A percentile compares a stretch with the other conserved stretches of the same genome.
These are phyloP conservation scores for Strobilomyces confusus DNA, from an alignment of 768 basidiomycete species.

Conservation along the genomic window DNA sequence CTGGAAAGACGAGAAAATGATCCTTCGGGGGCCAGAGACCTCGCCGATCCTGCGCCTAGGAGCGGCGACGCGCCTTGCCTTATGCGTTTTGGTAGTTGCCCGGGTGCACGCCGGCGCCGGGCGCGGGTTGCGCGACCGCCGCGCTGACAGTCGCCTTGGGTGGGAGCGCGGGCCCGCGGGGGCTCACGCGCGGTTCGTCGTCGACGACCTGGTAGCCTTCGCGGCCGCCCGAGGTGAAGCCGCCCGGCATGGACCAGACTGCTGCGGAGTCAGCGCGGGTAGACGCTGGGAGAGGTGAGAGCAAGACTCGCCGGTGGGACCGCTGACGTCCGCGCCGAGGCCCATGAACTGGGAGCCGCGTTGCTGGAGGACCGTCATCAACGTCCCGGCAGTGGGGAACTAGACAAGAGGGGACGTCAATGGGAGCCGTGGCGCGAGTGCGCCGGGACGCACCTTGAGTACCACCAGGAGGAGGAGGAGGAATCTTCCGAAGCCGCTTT, in stretches of 20 bases:
- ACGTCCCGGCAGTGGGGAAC: conserved; percentile 59
- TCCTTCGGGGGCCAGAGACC: no score
- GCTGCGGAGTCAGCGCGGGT: conserved; percentile 31
- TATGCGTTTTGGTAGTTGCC: conserved; percentile 27
- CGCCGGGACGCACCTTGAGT: conserved; percentile 44
- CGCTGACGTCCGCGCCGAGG: conserved; percentile 46
- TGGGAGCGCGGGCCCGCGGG: conserved; percentile 6
- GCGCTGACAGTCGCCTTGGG: conserved; percentile 11
- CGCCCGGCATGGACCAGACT: conserved; percentile 82
- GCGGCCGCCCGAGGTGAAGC: conserved; percentile 50
- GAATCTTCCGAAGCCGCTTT: conserved; percentile 52
- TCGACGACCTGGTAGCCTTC: conserved; percentile 65
- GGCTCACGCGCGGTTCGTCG: conserved; percentile 32
- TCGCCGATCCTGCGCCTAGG: no score
- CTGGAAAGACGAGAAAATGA: no score
- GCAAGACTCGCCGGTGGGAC: conserved; percentile 49
- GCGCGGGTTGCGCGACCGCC: conserved; percentile 15
- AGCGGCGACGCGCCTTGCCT: neutral
- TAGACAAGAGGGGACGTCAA: conserved; percentile 19
- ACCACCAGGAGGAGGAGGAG: conserved; percentile 53
- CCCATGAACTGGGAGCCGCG: conserved; percentile 54
- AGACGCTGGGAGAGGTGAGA: no score
- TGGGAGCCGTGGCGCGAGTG: neutral
- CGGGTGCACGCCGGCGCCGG: neutral
- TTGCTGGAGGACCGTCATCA: conserved; percentile 50